Base-by-base conservation (phyloP, 2,329 filamentous ascomycete species). In the Penicillium decumbens region DNA sequence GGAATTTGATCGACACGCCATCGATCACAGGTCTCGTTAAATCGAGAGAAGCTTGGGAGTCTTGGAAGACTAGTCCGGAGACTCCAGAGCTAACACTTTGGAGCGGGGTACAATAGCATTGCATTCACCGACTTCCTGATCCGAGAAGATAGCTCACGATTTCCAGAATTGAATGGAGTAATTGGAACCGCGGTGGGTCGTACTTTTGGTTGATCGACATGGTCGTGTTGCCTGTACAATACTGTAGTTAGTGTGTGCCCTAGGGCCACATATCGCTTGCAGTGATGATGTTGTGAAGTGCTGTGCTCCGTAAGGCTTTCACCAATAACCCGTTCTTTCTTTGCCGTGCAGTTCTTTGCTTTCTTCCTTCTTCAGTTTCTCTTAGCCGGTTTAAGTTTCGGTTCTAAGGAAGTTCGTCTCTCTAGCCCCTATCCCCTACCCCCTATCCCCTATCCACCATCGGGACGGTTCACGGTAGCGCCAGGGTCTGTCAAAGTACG, bases 1-100 rank as follows among this genome's bases (percentile, higher is more conserved):
- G 35, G 35, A 39, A 33, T 38, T 9, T 13, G 39, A 50, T 45
- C 37, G 45, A 41, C 43, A 25, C 39, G 13, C 43, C 27, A 50
- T 50, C 43, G 33, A 33, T 33, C n/a, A 15, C 15, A 18, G 15
- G 15, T 18, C 15, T 18, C 15, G 15, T 18, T 1, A 18, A 18
- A 18, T 2, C 15, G 1, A 18, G 15, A 18, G 15, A 18, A 18
- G 15, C 6, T 8, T 15, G 30, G 30, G 10, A 15, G 9, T n/a
- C n/a, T 33, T 15, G n/a, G 30, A 15, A 33, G n/a, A 8, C n/a
- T 15, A 1, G 15, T 18, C 15, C 15, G 15, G 15, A 18, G 15
- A 18, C 15, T 18, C 30, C n/a, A 33, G n/a, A 33, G n/a, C 13
- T 33, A 7, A 33, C 7, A 15, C 6, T 33, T 3, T 8, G 6